Conservation (phyloP, 106 monocot species). For the Allium fistulosum region DNA sequence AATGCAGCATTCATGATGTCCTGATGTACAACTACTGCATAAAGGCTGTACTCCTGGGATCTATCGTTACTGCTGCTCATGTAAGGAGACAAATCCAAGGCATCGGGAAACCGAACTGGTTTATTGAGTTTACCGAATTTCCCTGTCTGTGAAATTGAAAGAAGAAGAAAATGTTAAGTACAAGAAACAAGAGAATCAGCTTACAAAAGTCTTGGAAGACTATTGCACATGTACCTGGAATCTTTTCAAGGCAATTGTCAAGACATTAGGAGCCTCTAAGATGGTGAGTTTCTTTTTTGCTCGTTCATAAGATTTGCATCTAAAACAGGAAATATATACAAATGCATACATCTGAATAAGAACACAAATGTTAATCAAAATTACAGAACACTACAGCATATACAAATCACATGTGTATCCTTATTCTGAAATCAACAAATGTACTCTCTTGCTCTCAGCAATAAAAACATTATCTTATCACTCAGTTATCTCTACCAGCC, state of each 20-base stretch:
- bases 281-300: conserved; percentile 60
- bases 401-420: too few species aligned
- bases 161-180: not conserved
- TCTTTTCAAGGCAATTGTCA: conserved; percentile 66
- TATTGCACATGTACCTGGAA: conserved; percentile 43
- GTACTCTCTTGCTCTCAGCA: too few species aligned
- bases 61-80: conserved; percentile 28
- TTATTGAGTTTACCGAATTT: conserved; percentile 85
- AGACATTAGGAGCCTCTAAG: conserved; percentile 59
- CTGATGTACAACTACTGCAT: conserved; percentile 86
- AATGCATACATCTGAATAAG: not conserved
- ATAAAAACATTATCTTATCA: too few species aligned
- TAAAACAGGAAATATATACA: conserved; percentile 5
- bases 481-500: too few species aligned
- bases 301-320: conserved; percentile 64
- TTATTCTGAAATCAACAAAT: too few species aligned
- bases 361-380: too few species aligned
- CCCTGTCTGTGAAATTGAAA: conserved; percentile 36
- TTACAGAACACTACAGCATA: too few species aligned
- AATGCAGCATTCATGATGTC: conserved; percentile 85
- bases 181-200: not conserved
- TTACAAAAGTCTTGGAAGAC: not conserved
- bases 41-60: conserved; percentile 59
- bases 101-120: conserved; percentile 45
- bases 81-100: conserved; percentile 44